These are phyloP conservation scores for Yamadazyma laniorum DNA, from an alignment of 805 yeast genomes.

Conservation along the genomic window DNA sequence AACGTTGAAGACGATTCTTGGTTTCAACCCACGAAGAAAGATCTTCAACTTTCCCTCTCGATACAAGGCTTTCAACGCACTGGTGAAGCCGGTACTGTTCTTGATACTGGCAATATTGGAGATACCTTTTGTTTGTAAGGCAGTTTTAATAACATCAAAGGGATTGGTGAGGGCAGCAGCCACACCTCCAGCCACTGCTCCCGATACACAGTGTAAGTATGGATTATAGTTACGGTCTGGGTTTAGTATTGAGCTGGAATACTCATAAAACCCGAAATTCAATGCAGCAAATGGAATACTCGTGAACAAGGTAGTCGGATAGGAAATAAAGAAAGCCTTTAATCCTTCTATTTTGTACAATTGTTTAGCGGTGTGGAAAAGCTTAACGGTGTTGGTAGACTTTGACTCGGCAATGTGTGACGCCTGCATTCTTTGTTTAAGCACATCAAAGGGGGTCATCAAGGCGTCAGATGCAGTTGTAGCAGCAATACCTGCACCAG, in stretches of 20 bases:
- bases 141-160: slow-evolving; percentile 88
- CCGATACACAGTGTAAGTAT: slow-evolving; percentile 84
- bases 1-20: slow-evolving; percentile 87
- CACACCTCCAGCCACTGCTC: slow-evolving; percentile 90
- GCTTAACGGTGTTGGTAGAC: slow-evolving; percentile 22
- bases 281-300: slow-evolving; percentile 94
- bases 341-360: slow-evolving; percentile 66
- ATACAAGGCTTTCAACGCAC: slow-evolving; percentile 70
- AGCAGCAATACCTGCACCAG: slow-evolving; percentile 86
- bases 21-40: slow-evolving; percentile 81
- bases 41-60: slow-evolving; percentile 59
- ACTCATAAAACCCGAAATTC: slow-evolving; percentile 90
- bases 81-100: slow-evolving; percentile 60
- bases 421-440: slow-evolving; percentile 92
- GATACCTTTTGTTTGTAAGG: slow-evolving; percentile 77
- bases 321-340: slow-evolving; percentile 83
- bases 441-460: slow-evolving; percentile 96
- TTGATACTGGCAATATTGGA: slow-evolving; percentile 48
- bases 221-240: slow-evolving; percentile 84
- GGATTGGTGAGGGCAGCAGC: slow-evolving; percentile 97
- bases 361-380: slow-evolving; percentile 39
- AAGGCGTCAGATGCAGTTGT: slow-evolving; percentile 92
- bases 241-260: slow-evolving; percentile 71
- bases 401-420: slow-evolving; percentile 9
- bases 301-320: slow-evolving; percentile 90